Evolutionary conservation across 495 filamentous ascomycete species (phyloP), one percentile per base, ranked within the genome.

Genomic region (Annulohypoxylon moriforme): DNA sequence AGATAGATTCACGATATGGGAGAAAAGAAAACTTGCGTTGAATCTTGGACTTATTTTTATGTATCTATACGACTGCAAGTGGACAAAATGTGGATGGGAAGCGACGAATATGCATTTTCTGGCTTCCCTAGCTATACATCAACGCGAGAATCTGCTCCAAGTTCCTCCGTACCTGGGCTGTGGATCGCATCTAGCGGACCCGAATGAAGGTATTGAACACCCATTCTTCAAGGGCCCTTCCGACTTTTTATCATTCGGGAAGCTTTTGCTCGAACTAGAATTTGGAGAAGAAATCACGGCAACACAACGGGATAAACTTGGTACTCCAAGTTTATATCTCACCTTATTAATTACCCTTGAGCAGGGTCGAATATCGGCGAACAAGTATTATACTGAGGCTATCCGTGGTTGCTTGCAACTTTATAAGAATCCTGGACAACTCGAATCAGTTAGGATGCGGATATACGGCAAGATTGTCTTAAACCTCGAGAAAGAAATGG

Each of bases 41-140:
- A 27, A 59, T 11, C 56, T 59, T 44, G 56, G 56, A 4, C 10
- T 42, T 42, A 5, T 42, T 22, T 59, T 59, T 34, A 59, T 59
- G 56, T 36, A 59, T 13, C 4, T 44, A n/a, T 44, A 42, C 22
- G 56, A 44, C 36, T 59, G 56, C 22, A 59, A 27, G 25, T 59
- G 60, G 47, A 62, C 40, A 5, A 29, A n/a, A 4, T 22, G 34
- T 25, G 29, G 42, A 36, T 62, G 29, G 40, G 24, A 49, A 50
- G 29, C 44, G 11, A 22, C 0, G 1, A 33, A 34, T 18, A 20
- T 49, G 14, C 40, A 49, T 14, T 49, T 49, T n/a, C 24, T 33
- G 11, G 22, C 4, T 8, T 53, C 49, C 2, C 3, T 53, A 14
- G 24, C 49, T 8, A 1, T 11, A 14, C 49, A 53, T 24, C 24